phyloP scores from a whole-genome alignment of 345 rosid species.

The Anastatica hierochuntica region DNA sequence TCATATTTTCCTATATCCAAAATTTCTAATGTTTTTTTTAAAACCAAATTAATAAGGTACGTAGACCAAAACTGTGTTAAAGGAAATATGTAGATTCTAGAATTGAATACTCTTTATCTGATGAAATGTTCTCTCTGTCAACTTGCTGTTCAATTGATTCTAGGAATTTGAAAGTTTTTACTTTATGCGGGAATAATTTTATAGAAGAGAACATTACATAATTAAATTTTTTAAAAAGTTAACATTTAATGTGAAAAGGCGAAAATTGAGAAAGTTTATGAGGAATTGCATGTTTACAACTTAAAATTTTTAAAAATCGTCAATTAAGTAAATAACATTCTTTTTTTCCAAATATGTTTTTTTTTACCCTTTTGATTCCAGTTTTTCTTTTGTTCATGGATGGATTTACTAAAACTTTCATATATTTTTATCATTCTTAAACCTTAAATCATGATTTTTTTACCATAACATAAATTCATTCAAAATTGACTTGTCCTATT shows the following conservation, averaged over 20 bases:
- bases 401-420: too few relatives aligned
- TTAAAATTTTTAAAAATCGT: too few relatives aligned
- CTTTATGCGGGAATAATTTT: conserved; percentile 14
- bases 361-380: too few relatives aligned
- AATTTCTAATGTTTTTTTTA: not conserved
- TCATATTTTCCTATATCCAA: not conserved
- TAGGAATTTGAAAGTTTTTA: conserved; percentile 6
- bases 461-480: too few relatives aligned
- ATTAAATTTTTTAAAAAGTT: not conserved
- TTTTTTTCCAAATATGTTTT: too few relatives aligned
- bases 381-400: too few relatives aligned
- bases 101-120: not conserved
- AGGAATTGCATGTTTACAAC: too few relatives aligned
- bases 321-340: too few relatives aligned
- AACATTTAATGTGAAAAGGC: not conserved
- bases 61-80: not conserved
- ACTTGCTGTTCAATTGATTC: conserved; percentile 18
- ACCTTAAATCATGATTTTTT: too few relatives aligned
- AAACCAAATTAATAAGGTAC: conserved; percentile 17
- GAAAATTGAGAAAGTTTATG: not conserved
- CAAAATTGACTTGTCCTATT: too few relatives aligned
- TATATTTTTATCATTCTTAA: too few relatives aligned
- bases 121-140: conserved; percentile 4
- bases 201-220: conserved; percentile 2
- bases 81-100: conserved; percentile 8